Evolutionary conservation across 2,329 filamentous ascomycete genomes (phyloP).

Genomic region (Stemphylium vesicarium): DNA sequence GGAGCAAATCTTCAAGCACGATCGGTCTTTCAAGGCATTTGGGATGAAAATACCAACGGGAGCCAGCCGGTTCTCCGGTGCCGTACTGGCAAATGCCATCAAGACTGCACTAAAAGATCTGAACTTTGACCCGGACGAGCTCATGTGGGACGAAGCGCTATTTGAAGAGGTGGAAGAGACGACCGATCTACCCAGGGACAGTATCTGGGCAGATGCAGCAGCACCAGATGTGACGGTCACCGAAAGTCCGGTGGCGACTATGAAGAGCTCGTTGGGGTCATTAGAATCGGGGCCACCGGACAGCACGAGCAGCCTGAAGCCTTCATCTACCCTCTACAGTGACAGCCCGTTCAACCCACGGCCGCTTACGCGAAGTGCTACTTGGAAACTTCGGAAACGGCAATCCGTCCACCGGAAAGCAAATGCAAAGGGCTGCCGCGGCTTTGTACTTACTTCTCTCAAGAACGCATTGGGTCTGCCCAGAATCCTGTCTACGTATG

Average conservation of each 20-base stretch:
- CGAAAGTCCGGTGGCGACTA: slow-evolving; percentile 35
- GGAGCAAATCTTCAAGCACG: slow-evolving; percentile 48
- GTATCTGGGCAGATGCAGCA: slow-evolving; percentile 44
- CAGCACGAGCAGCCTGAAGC: slow-evolving; percentile 1
- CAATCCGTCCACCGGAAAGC: slow-evolving; percentile 45
- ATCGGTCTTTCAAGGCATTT: slow-evolving; percentile 43
- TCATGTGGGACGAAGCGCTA: slow-evolving; percentile 51
- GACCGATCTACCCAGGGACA: slow-evolving; percentile 33
- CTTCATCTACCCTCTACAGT: slow-evolving; percentile 13
- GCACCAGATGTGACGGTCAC: slow-evolving; percentile 27
- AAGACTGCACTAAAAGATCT: slow-evolving; percentile 43
- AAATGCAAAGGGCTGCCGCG: slow-evolving; percentile 43
- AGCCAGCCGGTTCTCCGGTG: slow-evolving; percentile 46
- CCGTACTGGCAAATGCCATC: slow-evolving; percentile 46
- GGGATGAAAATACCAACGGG: slow-evolving; percentile 47
- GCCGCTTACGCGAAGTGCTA: slow-evolving; percentile 25
- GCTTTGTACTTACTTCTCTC: slow-evolving; percentile 48
- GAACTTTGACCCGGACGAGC: slow-evolving; percentile 43
- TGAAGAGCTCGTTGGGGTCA: slow-evolving; percentile 22
- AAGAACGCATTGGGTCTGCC: slow-evolving; percentile 49
- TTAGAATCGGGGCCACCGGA: slow-evolving; percentile 14
- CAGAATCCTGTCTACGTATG: slow-evolving; percentile 47
- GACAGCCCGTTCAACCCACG: slow-evolving; percentile 26
- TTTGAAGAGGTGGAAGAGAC: slow-evolving; percentile 46
- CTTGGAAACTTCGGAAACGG: slow-evolving; percentile 45